Conservation (phyloP, 441 rosid species). For the Iberis amara region DNA sequence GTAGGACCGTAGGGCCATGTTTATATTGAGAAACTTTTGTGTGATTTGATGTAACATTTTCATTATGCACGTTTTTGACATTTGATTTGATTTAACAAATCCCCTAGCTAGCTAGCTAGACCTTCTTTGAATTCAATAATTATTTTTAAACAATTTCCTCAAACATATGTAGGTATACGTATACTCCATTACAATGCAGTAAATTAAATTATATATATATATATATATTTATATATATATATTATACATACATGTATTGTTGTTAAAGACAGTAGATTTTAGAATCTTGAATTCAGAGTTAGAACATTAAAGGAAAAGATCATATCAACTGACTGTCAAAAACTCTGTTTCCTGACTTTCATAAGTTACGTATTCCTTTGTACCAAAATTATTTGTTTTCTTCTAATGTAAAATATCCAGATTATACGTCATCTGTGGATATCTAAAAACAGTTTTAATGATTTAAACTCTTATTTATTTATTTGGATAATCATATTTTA, state of each 20-base stretch:
- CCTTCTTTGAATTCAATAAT: conserved; percentile 17
- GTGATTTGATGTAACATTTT: conserved; percentile 34
- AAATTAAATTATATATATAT: too few relatives aligned
- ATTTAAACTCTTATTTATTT: too few relatives aligned
- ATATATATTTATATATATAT: too few relatives aligned
- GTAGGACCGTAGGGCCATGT: conserved; percentile 30
- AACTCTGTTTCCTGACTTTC: conserved; percentile 26
- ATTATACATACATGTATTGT: too few relatives aligned
- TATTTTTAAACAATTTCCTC: conserved; percentile 4
- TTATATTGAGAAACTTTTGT: conserved; percentile 29
- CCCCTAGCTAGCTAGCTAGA: conserved; percentile 27
- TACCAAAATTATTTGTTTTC: neutral
- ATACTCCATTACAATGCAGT: too few relatives aligned
- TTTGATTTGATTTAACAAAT: conserved; percentile 34
- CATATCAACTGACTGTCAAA: conserved; percentile 14
- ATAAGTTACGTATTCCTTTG: conserved; percentile 13
- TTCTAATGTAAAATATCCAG: neutral
- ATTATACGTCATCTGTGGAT: neutral
- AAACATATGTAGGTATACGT: neutral
- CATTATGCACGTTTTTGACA: conserved; percentile 29
- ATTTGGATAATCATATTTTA: neutral
- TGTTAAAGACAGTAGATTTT: neutral
- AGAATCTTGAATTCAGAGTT: neutral
- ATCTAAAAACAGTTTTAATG: neutral
- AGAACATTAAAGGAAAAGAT: neutral